Evolutionary conservation across 2,329 filamentous ascomycete species (phyloP).

Genomic region (Acrocalymma vagum): DNA sequence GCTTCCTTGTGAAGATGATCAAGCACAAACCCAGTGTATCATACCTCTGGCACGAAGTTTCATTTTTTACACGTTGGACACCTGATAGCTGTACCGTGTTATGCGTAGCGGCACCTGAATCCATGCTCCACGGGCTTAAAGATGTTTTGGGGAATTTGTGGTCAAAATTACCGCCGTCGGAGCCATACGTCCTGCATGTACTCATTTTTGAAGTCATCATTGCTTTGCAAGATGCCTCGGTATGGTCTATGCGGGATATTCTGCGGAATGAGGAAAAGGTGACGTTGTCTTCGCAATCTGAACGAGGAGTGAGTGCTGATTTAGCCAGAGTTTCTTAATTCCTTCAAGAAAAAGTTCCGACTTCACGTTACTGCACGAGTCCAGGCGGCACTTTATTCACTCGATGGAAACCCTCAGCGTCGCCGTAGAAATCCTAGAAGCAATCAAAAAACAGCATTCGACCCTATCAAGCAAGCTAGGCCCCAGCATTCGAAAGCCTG

Average conservation of each 20-base stretch:
- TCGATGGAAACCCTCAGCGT: conserved; percentile 14
- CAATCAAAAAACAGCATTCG: conserved; percentile 5
- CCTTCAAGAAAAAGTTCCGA: conserved; percentile 2
- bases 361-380: conserved; percentile 14
- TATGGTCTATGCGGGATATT: conserved; percentile 14
- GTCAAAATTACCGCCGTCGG: conserved; percentile 1
- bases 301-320: background rate
- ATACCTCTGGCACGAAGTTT: conserved; percentile 17
- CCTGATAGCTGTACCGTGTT: conserved; percentile 7
- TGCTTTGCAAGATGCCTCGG: conserved; percentile 10
- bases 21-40: background rate
- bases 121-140: conserved; percentile 2
- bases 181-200: conserved; percentile 12
- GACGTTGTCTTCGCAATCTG: background rate
- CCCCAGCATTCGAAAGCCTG: background rate
- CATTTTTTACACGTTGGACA: conserved; percentile 13
- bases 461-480: background rate
- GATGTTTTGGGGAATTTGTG: conserved; percentile 2
- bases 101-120: conserved; percentile 9
- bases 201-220: conserved; percentile 12
- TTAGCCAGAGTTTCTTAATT: background rate
- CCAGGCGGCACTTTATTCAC: conserved; percentile 13
- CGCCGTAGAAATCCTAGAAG: conserved; percentile 9
- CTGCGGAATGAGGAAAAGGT: conserved; percentile 15
- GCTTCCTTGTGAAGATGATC: conserved; percentile 8